phyloP scores from a whole-genome alignment of 2,329 filamentous ascomycete genomes.

The Ambrosiella beaveri region DNA sequence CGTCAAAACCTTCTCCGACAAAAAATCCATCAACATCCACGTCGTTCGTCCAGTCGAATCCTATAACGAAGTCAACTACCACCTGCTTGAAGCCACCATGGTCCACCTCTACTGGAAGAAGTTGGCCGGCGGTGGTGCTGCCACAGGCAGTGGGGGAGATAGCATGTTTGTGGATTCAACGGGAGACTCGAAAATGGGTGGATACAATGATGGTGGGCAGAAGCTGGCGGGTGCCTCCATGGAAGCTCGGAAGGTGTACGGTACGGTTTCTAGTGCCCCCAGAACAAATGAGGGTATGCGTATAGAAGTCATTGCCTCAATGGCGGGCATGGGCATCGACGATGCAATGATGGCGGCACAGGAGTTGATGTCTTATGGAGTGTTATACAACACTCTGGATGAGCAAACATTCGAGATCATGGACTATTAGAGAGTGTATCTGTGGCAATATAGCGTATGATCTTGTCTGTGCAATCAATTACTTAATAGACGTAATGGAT shows the following conservation, averaged over 20 bases:
- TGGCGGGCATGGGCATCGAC: constrained; percentile 44
- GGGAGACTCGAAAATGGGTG: constrained; percentile 24
- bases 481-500: constrained; percentile 1
- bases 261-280: constrained; percentile 46
- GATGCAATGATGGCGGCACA: constrained; percentile 67
- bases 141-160: constrained; percentile 24
- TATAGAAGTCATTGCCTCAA: constrained; percentile 54
- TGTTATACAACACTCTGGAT: constrained; percentile 83
- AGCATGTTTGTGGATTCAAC: constrained; percentile 37
- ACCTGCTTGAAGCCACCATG: constrained; percentile 75
- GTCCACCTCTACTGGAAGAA: constrained; percentile 72
- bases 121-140: constrained; percentile 36
- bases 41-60: constrained; percentile 65
- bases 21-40: constrained; percentile 64
- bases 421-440: constrained; percentile 33
- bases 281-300: constrained; percentile 73
- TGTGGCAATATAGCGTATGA: neutral
- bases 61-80: constrained; percentile 85
- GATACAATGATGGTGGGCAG: constrained; percentile 7
- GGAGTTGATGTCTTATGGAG: constrained; percentile 54
- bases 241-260: constrained; percentile 52
- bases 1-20: constrained; percentile 69
- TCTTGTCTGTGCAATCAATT: neutral
- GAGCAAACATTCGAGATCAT: constrained; percentile 83
- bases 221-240: constrained; percentile 33